Percentiles rank a stretch among this genome's conserved stretches.
Conservation (phyloP, 1,284 basidiomycete genomes). For the Sphaerobolus stellatus region DNA sequence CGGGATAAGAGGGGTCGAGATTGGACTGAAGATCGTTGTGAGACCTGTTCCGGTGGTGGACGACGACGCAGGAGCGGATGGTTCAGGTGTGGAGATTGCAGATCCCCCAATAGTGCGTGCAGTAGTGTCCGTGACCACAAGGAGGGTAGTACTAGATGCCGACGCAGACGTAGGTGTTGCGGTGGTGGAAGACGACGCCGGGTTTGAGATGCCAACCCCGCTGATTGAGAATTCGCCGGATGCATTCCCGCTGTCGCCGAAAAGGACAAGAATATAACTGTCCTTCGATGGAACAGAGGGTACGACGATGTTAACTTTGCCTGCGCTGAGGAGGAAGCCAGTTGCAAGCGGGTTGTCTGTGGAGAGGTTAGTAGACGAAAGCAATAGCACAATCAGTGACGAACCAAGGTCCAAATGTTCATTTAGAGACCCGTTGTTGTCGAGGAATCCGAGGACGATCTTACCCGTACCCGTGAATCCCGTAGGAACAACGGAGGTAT, state of each 20-base stretch:
- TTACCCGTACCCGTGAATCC: background rate
- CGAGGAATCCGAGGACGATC: background rate
- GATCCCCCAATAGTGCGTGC: too few relatives aligned
- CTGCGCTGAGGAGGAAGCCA: slow-evolving; percentile 41
- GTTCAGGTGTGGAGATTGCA: too few relatives aligned
- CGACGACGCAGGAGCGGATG: too few relatives aligned
- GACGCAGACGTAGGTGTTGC: background rate
- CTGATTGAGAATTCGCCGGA: slow-evolving; percentile 40
- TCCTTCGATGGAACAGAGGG: slow-evolving; percentile 33
- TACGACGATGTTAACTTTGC: slow-evolving; percentile 37
- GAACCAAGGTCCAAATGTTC: background rate
- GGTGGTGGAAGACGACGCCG: background rate
- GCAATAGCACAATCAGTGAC: too few relatives aligned
- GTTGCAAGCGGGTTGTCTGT: slow-evolving; percentile 33
- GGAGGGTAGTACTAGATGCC: too few relatives aligned
- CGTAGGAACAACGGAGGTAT: background rate
- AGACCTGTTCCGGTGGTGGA: too few relatives aligned
- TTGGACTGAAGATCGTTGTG: too few relatives aligned
- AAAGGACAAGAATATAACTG: slow-evolving; percentile 41
- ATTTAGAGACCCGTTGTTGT: background rate
- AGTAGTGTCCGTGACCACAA: too few relatives aligned
- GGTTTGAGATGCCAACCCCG: slow-evolving; percentile 26
- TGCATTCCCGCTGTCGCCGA: slow-evolving; percentile 52
- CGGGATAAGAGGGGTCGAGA: too few relatives aligned
- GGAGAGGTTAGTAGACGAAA: slow-evolving; percentile 18